Conservation (phyloP, 2,329 filamentous ascomycete species). For the Aspergillus novofumigatus region DNA sequence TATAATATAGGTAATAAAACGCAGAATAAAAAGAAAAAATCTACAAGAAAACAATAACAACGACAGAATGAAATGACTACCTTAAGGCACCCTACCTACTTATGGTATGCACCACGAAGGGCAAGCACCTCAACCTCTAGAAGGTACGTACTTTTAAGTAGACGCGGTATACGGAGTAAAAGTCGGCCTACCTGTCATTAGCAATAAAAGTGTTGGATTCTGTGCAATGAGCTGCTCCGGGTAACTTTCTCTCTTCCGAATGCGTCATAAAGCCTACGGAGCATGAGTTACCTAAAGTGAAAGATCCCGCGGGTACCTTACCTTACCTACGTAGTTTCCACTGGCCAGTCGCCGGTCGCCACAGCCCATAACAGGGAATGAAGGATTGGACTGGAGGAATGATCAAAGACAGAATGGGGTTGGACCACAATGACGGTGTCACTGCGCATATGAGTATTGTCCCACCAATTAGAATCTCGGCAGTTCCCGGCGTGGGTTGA, state of each 20-base stretch:
- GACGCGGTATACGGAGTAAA: not conserved
- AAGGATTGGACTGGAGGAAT: conserved; percentile 6
- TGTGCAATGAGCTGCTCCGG: not conserved
- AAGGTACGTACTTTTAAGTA: not conserved
- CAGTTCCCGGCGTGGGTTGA: conserved; percentile 14
- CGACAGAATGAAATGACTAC: too few relatives aligned
- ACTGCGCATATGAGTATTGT: conserved; percentile 16
- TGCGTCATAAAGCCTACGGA: not conserved
- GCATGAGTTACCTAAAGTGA: not conserved
- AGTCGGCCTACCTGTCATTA: not conserved
- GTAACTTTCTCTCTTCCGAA: not conserved
- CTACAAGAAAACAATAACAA: too few relatives aligned
- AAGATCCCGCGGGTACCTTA: not conserved
- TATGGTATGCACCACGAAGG: not conserved
- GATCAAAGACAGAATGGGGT: conserved; percentile 21
- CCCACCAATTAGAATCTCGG: conserved; percentile 29
- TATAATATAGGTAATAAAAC: not conserved
- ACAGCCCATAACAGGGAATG: conserved; percentile 1
- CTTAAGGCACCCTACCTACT: too few relatives aligned
- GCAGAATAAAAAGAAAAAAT: too few relatives aligned
- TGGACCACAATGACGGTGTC: conserved; percentile 24
- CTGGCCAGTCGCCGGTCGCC: not conserved
- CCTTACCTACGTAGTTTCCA: not conserved
- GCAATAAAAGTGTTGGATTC: not conserved
- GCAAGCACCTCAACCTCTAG: not conserved